Conservation (phyloP, 306 rosid species). For the Cajanus cajan region DNA sequence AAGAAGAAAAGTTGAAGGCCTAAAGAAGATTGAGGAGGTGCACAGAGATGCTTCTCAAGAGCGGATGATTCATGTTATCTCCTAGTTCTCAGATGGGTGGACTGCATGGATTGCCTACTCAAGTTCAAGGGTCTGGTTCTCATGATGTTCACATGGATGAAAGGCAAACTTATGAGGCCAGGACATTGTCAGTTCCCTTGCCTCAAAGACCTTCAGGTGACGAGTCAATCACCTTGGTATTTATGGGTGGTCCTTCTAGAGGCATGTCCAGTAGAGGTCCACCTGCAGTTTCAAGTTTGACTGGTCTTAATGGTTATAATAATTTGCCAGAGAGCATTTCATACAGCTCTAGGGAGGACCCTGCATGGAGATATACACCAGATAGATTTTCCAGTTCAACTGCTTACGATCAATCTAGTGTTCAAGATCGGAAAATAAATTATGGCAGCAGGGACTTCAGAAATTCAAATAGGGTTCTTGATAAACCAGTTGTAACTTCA, state of each 20-base stretch:
- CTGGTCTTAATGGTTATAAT: slow-evolving; percentile 59
- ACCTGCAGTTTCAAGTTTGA: slow-evolving; percentile 45
- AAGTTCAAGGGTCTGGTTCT: slow-evolving; percentile 61
- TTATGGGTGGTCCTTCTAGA: slow-evolving; percentile 91
- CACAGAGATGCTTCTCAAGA: slow-evolving; percentile 98
- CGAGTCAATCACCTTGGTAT: slow-evolving; percentile 83
- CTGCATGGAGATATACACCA: slow-evolving; percentile 36
- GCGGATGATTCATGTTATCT: slow-evolving; percentile 58
- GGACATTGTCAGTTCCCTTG: slow-evolving; percentile 63
- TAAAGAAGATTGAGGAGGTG: slow-evolving; percentile 93
- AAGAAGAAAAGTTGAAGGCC: slow-evolving; percentile 95
- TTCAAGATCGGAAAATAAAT: slow-evolving; percentile 53
- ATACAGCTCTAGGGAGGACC: slow-evolving; percentile 56
- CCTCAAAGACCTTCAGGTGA: slow-evolving; percentile 63
- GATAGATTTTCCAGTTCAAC: slow-evolving; percentile 60
- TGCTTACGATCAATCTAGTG: slow-evolving; percentile 56
- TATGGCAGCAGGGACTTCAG: slow-evolving; percentile 54
- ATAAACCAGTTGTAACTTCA: slow-evolving; percentile 47
- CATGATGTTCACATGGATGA: slow-evolving; percentile 80
- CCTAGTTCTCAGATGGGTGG: slow-evolving; percentile 65
- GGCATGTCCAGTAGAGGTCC: slow-evolving; percentile 93
- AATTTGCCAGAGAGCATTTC: slow-evolving; percentile 46
- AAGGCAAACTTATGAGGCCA: slow-evolving; percentile 63
- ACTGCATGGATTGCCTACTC: slow-evolving; percentile 60
- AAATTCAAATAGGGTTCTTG: slow-evolving; percentile 48